Base-by-base conservation (phyloP, 2,329 filamentous ascomycete genomes). In the Pseudogymnoascus verrucosus region DNA sequence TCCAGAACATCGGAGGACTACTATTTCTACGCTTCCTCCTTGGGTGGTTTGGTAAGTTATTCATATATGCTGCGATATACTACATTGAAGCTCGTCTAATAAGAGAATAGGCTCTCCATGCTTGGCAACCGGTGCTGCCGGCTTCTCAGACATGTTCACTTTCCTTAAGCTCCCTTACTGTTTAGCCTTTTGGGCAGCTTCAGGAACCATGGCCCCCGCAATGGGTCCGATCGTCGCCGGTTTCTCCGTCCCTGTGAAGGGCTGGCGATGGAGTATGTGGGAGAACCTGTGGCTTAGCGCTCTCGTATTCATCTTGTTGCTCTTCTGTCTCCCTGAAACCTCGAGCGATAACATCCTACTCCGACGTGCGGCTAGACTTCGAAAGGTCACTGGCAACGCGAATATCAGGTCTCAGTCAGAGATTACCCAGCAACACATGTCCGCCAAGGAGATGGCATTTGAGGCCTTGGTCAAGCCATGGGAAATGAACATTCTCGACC, bases 301-400 rank as follows among this genome's bases (percentile, higher is more conserved):
- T 0, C 84, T 84, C 0, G 70, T 85, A 31, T 79, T 87, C 65
- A 70, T 88, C 14, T 65, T 82, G 59, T 79, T 89, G 78, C 80
- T 86, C 68, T 69, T 86, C 67, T 78, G 83, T 67, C 80, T 90
- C 23, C 88, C 87, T 0, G 87, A 90, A 76, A 89, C 87, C 0
- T 83, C 78, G 64, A 73, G 79, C 0, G 75, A 79, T 8, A 85
- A 79, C 61, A 84, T 89, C 68, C 80, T 89, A 3, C 77, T 84
- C 28, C 80, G 79, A 21, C 84, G 86, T 4, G 84, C 86, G 1
- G 71, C 76, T 51, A 80, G 84, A 5, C 77, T 89, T 4, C 81
- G 87, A 61, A 82, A 80, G 69, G 73, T 82, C 47, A 87, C 84
- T 0, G 83, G 83, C 14, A 80, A 82, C 67, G 65, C 72, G 1